Percentiles rank a stretch among this genome's conserved stretches.
Conservation (phyloP, 108 stramenopile species). For the Licmophora abbreviata region DNA sequence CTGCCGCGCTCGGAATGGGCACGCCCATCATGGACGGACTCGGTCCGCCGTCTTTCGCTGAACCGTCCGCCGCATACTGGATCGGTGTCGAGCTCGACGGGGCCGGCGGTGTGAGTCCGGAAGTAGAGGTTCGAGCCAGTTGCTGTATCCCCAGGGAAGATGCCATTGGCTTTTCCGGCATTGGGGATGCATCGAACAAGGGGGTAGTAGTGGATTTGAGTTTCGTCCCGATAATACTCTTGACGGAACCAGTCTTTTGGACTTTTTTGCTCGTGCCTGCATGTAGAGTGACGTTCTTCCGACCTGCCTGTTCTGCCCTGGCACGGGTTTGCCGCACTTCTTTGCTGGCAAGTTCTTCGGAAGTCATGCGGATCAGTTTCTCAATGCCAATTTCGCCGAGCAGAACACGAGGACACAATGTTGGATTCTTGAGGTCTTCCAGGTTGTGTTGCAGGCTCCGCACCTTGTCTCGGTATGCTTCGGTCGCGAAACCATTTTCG, state of each 20-base stretch:
- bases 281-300: slow-evolving; percentile 31
- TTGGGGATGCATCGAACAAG: too few relatives aligned
- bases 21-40: slow-evolving; percentile 3
- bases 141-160: too few relatives aligned
- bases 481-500: slow-evolving; percentile 12
- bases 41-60: too few relatives aligned
- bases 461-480: slow-evolving; percentile 46
- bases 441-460: slow-evolving; percentile 40
- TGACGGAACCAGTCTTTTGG: neutral
- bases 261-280: slow-evolving; percentile 8
- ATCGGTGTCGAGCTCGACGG: too few relatives aligned
- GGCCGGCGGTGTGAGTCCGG: too few relatives aligned
- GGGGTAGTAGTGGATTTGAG: too few relatives aligned
- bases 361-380: slow-evolving; percentile 46
- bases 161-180: too few relatives aligned
- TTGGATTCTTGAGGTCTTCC: slow-evolving; percentile 44
- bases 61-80: too few relatives aligned
- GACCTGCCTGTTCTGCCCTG: slow-evolving; percentile 33
- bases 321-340: slow-evolving; percentile 33
- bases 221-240: neutral
- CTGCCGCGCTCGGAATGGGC: neutral
- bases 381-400: slow-evolving; percentile 29
- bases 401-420: slow-evolving; percentile 50
- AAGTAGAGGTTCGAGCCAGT: too few relatives aligned
- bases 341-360: slow-evolving; percentile 50